Evolutionary conservation across 768 basidiomycete genomes (phyloP).

Genomic region (Cystobasidium onofrii): DNA sequence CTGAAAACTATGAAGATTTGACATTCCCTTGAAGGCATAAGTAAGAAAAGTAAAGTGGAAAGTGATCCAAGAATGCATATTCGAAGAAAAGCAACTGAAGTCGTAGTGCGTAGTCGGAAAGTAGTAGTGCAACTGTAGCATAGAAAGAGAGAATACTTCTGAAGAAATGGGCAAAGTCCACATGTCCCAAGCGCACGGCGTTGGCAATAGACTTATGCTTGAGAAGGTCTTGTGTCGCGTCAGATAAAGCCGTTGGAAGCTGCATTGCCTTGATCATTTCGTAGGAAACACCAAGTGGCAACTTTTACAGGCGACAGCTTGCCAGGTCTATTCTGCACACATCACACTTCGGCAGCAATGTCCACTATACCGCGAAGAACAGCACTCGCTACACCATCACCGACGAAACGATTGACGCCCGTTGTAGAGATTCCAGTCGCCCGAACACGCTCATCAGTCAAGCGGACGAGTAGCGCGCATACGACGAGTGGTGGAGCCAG

Average conservation of each 20-base stretch:
- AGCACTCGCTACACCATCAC: background rate
- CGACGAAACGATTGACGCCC: background rate
- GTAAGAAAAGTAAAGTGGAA: too few relatives aligned
- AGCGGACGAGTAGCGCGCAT: background rate
- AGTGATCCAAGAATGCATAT: too few relatives aligned
- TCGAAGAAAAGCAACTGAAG: too few relatives aligned
- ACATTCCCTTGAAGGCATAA: slow-evolving; percentile 11
- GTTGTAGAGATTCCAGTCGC: background rate
- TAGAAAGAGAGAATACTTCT: too few relatives aligned
- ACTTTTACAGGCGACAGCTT: background rate
- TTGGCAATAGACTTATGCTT: too few relatives aligned
- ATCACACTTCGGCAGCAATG: background rate
- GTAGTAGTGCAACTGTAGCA: too few relatives aligned
- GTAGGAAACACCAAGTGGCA: background rate
- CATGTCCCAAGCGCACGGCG: too few relatives aligned
- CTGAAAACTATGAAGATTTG: slow-evolving; percentile 17
- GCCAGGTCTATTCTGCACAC: background rate
- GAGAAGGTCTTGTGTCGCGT: too few relatives aligned
- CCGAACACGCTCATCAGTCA: background rate
- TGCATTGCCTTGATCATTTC: background rate
- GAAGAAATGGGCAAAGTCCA: too few relatives aligned
- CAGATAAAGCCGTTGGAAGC: too few relatives aligned
- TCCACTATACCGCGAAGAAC: background rate
- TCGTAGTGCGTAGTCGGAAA: background rate
- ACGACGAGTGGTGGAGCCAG: background rate